Conservation (phyloP, 2,329 filamentous ascomycete genomes). For the Trichoderma koningii region DNA sequence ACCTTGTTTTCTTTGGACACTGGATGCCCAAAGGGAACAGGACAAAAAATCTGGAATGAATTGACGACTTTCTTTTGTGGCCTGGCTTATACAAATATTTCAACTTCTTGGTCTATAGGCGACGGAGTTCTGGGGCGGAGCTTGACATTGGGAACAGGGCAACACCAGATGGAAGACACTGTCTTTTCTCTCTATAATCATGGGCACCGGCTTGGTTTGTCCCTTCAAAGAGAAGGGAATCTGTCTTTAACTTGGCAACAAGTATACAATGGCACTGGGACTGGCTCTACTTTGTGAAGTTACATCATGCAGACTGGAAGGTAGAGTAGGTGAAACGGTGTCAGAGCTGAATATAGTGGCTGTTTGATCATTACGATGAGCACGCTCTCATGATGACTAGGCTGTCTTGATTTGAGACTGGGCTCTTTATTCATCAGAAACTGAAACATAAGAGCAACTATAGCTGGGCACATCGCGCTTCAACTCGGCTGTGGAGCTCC, state of each 20-base stretch:
- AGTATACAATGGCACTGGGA: not conserved
- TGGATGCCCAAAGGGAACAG: not conserved
- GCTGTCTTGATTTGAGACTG: not conserved
- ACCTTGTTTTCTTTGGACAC: not conserved
- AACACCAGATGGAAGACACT: constrained; percentile 4
- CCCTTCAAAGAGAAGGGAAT: not conserved
- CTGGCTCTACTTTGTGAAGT: constrained; percentile 4
- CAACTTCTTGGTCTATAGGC: constrained; percentile 27
- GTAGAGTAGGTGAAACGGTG: constrained; percentile 1
- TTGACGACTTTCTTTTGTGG: constrained; percentile 28
- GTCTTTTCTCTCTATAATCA: not conserved
- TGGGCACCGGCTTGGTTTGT: not conserved
- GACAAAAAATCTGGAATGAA: constrained; percentile 25
- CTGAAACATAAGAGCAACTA: not conserved
- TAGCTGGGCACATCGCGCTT: not conserved
- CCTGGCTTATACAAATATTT: constrained; percentile 6
- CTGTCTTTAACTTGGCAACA: not conserved
- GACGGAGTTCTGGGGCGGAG: constrained; percentile 31
- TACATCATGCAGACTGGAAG: constrained; percentile 7
- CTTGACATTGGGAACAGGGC: constrained; percentile 1
- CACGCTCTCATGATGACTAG: not conserved
- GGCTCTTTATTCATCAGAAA: not conserved
- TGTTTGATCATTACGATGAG: not conserved
- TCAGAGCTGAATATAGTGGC: not conserved
- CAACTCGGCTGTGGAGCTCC: not conserved